Evolutionary conservation across 768 basidiomycete genomes (phyloP).

Genomic region (Neoboletus subvelutipes): DNA sequence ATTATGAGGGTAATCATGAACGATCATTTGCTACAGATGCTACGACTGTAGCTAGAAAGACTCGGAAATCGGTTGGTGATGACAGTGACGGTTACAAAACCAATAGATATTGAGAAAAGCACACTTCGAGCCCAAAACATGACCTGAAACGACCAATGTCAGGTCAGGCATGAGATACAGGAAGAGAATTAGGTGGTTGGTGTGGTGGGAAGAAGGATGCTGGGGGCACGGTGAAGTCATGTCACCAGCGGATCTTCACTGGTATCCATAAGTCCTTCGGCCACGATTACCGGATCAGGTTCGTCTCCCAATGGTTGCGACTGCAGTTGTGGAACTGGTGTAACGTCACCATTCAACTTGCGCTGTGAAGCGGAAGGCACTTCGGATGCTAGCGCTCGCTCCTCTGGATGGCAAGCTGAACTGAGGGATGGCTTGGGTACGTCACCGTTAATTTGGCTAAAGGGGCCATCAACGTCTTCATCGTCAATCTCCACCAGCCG

Average conservation of each 20-base stretch:
- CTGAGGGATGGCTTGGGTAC: slow-evolving; percentile 29
- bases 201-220: neutral
- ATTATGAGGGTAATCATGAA: slow-evolving; percentile 37
- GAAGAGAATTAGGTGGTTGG: slow-evolving; percentile 7
- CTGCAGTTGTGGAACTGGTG: slow-evolving; percentile 49
- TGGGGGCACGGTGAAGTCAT: slow-evolving; percentile 18
- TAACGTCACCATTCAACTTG: slow-evolving; percentile 46
- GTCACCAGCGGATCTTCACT: slow-evolving; percentile 59
- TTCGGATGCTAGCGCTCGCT: slow-evolving; percentile 37
- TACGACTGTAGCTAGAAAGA: slow-evolving; percentile 27
- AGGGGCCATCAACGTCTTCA: slow-evolving; percentile 32
- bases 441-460: slow-evolving; percentile 35
- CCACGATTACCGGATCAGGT: slow-evolving; percentile 50
- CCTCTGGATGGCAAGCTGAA: slow-evolving; percentile 21
- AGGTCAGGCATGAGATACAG: slow-evolving; percentile 7
- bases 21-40: slow-evolving; percentile 34
- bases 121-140: slow-evolving; percentile 23
- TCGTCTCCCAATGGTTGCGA: slow-evolving; percentile 54
- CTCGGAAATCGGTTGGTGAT: slow-evolving; percentile 26
- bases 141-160: slow-evolving; percentile 13
- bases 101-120: slow-evolving; percentile 34
- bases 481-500: slow-evolving; percentile 35
- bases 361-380: slow-evolving; percentile 47
- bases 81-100: slow-evolving; percentile 28
- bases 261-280: slow-evolving; percentile 63